Evolutionary conservation across 2,329 filamentous ascomycete species (phyloP).

Genomic region (Exutisphaerella laricina): DNA sequence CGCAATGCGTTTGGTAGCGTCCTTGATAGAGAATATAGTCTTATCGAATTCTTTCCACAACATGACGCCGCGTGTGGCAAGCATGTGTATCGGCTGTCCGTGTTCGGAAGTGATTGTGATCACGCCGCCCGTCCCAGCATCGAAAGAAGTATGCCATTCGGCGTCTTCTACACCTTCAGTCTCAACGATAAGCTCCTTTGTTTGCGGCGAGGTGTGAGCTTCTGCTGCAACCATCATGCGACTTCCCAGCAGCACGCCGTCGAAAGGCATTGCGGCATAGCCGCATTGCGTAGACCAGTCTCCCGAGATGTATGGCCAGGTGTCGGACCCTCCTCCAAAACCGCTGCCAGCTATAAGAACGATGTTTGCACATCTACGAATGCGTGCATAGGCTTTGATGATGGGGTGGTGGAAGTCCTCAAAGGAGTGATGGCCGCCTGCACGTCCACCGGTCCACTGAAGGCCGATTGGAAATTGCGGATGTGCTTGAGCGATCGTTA

Average conservation of each 20-base stretch:
- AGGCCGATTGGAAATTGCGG: conserved; percentile 86
- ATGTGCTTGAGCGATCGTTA: conserved; percentile 93
- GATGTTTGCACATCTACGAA: conserved; percentile 79
- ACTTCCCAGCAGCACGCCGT: conserved; percentile 84
- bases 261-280: conserved; percentile 89
- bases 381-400: conserved; percentile 82
- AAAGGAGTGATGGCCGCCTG: conserved; percentile 89
- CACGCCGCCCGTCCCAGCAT: conserved; percentile 82
- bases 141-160: conserved; percentile 91
- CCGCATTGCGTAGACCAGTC: conserved; percentile 81
- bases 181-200: conserved; percentile 85
- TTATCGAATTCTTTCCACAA: conserved; percentile 99
- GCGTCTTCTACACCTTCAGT: conserved; percentile 74
- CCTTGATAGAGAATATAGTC: conserved; percentile 93
- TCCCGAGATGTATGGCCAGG: conserved; percentile 87
- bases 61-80: conserved; percentile 88
- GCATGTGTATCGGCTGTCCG: conserved; percentile 99
- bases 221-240: conserved; percentile 95
- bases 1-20: conserved; percentile 86
- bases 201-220: conserved; percentile 77
- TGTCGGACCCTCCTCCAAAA: conserved; percentile 84
- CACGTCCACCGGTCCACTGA: conserved; percentile 92
- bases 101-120: conserved; percentile 98
- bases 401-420: conserved; percentile 95
- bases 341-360: conserved; percentile 86